Base-by-base conservation (phyloP, 2,329 filamentous ascomycete species). In the Penicillium sp. region DNA sequence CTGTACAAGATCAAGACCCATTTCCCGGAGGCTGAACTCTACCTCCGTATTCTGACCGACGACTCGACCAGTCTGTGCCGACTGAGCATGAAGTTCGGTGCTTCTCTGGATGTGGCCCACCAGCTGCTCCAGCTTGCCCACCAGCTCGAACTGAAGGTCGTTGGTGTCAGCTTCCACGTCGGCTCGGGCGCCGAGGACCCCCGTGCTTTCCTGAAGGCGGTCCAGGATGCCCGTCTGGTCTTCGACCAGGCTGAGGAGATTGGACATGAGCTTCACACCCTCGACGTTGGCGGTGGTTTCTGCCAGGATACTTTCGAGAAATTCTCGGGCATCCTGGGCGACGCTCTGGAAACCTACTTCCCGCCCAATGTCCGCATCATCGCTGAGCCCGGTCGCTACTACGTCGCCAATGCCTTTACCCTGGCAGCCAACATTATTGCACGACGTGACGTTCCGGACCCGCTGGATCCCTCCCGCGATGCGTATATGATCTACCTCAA, bases 401-500 rank as follows among this genome's bases (percentile, higher is more conserved):
- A 97, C 72, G 95, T 96, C 49, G 89, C 92, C 55, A 87, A 87
- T 3, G 95, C 95, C 21, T 99, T 97, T 78, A 97, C 93, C 44
- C 85, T 99, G 65, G 95, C 95, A 45, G 95, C 91, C 79, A 93
- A 96, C 77, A 86, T 99, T 74, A 99, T 98, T 73, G 93, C 95
- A 29, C 91, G 95, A 59, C 93, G 95, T 70, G 92, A 91, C 42
- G 88, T 98, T 56, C 83, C 88, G 62, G 87, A 93, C 70, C 86
- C 90, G 4, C 80, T 79, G 39, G 72, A 73, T 47, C 67, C 70
- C 3, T 65, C 66, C 16, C 67, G 68, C 7, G 68, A 67, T 60
- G 90, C 88, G 65, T 97, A 96, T 82, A 99, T 98, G 95, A 80
- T 97, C 47, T 99, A 99, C 75, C 81, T 98, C 74, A 99, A 99